Evolutionary conservation across 2,329 filamentous ascomycete genomes (phyloP).

Genomic region (Mycosphaerelloides madeirae): DNA sequence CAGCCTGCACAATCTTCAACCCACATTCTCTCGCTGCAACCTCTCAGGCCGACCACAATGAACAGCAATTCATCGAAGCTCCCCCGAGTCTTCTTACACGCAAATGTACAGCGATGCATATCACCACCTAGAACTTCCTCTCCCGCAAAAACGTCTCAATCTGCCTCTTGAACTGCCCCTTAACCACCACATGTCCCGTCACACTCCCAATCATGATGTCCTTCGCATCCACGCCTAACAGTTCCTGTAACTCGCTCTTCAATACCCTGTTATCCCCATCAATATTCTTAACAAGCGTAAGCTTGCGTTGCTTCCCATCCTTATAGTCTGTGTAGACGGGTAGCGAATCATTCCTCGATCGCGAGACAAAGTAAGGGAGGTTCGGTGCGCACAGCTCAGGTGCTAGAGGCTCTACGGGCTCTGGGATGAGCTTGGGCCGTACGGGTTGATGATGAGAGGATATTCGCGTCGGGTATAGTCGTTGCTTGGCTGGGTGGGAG

Average conservation of each 20-base stretch:
- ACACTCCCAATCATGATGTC: slow-evolving; percentile 55
- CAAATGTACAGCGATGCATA: too few relatives aligned
- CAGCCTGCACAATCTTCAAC: too few relatives aligned
- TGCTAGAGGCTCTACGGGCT: slow-evolving; percentile 23
- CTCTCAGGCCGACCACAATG: too few relatives aligned
- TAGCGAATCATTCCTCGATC: slow-evolving; percentile 65
- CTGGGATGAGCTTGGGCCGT: slow-evolving; percentile 21
- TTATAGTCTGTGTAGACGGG: slow-evolving; percentile 72
- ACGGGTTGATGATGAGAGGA: slow-evolving; percentile 22
- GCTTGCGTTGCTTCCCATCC: slow-evolving; percentile 68
- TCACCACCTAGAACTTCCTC: slow-evolving; percentile 34
- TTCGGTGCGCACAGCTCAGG: slow-evolving; percentile 39
- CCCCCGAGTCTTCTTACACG: too few relatives aligned
- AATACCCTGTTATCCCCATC: slow-evolving; percentile 66
- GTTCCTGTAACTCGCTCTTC: slow-evolving; percentile 57
- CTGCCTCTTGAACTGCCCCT: slow-evolving; percentile 36
- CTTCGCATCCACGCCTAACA: slow-evolving; percentile 45
- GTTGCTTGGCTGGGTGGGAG: slow-evolving; percentile 29
- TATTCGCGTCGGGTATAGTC: slow-evolving; percentile 31
- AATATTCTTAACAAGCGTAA: slow-evolving; percentile 73
- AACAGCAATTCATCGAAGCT: too few relatives aligned
- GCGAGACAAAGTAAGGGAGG: slow-evolving; percentile 64
- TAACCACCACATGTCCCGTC: slow-evolving; percentile 71
- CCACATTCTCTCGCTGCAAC: too few relatives aligned
- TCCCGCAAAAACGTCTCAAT: slow-evolving; percentile 34